Evolutionary conservation across 225 moss, liverwort and hornwort genomes (phyloP), one percentile per base, ranked within the genome.

Genomic region (Pleurozium schreberi): DNA sequence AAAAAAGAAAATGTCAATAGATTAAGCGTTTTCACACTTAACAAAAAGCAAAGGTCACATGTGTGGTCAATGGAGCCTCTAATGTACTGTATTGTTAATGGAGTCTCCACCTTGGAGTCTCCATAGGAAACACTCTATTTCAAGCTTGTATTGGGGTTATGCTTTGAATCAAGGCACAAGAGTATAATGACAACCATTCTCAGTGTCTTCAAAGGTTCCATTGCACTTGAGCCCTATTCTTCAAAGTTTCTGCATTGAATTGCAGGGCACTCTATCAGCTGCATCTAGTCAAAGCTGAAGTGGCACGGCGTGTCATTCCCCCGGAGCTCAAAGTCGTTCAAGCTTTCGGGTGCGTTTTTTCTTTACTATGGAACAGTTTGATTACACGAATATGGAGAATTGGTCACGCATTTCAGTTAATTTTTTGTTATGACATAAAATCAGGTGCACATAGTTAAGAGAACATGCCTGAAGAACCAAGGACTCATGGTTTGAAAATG

Each of bases 281-380:
- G 87, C 94, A 97, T 83, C 90, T 96, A 43, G 98, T 98, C 86
- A 97, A 95, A 87, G 92, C 95, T 43, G 95, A 95, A 61, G 95
- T 95, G 67, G 98, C 98, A 73, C 93, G 93, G 77, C 95, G 92
- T 67, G 84, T 95, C 88, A 93, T 97, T 68, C 98, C 98, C 7
- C 85, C 95, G 36, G 97, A 97, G 87, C 94, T 97, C 81, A 95
- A 94, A 88, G 81, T 98, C n/a, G 97, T 98, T 85, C 96, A 98
- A 91, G 97, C 95, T 74, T 98, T 98, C 76, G 98, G 98, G 95
- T 94, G 86, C 80, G 88, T 84, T 84, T 84, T 84, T 77, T 28
- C 62, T 70, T 71, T 67, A 36, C 31, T 36, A 15, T n/a, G 27
- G 34, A 70, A 53, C 58, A 52, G 50, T 75, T 76, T 55, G 47